Evolutionary conservation across 768 basidiomycete genomes (phyloP).

Genomic region (Suillus subalutaceus): DNA sequence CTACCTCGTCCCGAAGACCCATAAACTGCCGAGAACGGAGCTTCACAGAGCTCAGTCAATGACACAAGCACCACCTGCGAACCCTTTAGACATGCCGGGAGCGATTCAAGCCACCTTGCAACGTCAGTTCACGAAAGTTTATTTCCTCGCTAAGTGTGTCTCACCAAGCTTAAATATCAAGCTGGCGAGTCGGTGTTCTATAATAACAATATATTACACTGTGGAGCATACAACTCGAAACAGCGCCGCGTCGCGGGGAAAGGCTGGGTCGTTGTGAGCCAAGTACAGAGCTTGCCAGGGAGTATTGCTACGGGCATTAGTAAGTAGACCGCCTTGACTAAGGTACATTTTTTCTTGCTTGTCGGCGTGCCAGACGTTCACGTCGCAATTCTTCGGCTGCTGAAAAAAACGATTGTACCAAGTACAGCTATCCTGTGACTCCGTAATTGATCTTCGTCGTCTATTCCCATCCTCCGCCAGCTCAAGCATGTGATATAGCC

Average conservation of each 20-base stretch:
- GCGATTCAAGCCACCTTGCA: constrained; percentile 55
- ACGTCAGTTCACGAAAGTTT: constrained; percentile 39
- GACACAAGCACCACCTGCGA: constrained; percentile 48
- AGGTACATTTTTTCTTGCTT: no score
- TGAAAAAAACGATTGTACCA: no score
- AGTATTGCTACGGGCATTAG: no score
- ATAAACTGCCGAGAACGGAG: constrained; percentile 55
- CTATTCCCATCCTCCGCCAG: no score
- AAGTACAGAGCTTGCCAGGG: no score
- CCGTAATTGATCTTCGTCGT: no score
- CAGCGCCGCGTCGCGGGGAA: constrained; percentile 17
- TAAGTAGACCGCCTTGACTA: no score
- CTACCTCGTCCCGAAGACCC: constrained; percentile 71
- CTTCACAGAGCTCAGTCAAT: constrained; percentile 61
- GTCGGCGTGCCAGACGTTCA: no score
- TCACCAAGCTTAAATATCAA: constrained; percentile 19
- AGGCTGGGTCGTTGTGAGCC: no score
- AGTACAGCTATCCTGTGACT: no score
- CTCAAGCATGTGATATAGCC: no score
- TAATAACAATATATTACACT: constrained; percentile 79
- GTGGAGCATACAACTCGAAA: constrained; percentile 59
- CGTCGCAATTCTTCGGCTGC: no score
- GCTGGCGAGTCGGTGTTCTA: constrained; percentile 82
- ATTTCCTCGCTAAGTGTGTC: not conserved
- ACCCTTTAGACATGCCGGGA: constrained; percentile 75